These are phyloP conservation scores for Phlyctochytrium planicorne DNA, from an alignment of 192 early-diverging fungal species.

Conservation along the genomic window DNA sequence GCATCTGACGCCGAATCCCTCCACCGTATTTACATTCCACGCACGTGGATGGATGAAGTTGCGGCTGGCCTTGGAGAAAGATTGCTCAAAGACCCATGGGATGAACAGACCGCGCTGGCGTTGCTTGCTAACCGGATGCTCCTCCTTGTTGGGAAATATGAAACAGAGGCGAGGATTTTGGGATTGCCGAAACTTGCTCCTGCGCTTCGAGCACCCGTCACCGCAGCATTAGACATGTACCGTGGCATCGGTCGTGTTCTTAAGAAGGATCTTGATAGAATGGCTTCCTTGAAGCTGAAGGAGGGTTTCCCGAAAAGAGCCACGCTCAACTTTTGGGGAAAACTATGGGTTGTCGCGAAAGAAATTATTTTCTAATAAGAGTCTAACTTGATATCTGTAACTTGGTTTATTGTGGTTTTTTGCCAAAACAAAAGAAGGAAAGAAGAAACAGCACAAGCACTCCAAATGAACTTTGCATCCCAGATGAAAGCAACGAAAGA, in stretches of 20 bases:
- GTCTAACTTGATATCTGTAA: too few relatives aligned
- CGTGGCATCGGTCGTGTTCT: constrained; percentile 40
- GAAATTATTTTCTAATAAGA: constrained; percentile 12
- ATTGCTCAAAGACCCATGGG: constrained; percentile 2
- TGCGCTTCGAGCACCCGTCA: constrained; percentile 34
- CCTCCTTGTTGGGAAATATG: constrained; percentile 8
- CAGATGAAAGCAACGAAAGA: too few relatives aligned
- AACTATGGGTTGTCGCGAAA: constrained; percentile 6
- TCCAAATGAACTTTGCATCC: too few relatives aligned
- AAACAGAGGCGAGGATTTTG: background rate
- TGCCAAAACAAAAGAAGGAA: too few relatives aligned
- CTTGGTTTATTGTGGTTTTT: too few relatives aligned
- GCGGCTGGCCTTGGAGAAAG: constrained; percentile 1
- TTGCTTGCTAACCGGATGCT: constrained; percentile 24
- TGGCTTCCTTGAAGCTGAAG: too few relatives aligned
- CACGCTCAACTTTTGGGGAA: constrained; percentile 3
- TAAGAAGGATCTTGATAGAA: constrained; percentile 7
- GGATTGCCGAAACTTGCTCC: constrained; percentile 34
- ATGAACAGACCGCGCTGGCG: background rate
- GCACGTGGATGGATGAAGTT: constrained; percentile 23
- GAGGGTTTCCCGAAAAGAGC: constrained; percentile 44
- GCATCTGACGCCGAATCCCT: constrained; percentile 38
- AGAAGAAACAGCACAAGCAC: too few relatives aligned
- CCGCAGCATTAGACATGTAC: constrained; percentile 47
- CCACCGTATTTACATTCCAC: constrained; percentile 46